These are phyloP conservation scores for Magnolia sinica DNA, from an alignment of 164 flowering plant species.

Conservation along the genomic window DNA sequence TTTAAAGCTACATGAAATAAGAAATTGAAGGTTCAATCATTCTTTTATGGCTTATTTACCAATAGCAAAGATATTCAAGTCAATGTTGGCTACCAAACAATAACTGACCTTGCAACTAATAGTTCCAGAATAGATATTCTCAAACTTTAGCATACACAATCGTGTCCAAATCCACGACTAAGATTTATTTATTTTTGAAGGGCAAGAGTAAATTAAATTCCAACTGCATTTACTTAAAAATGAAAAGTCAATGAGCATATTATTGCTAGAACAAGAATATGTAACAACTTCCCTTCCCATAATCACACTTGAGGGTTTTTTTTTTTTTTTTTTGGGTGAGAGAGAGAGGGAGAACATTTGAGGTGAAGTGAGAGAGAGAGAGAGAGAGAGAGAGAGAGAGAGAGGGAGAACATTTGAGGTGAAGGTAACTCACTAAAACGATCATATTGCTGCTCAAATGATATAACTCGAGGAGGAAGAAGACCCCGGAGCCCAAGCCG, in stretches of 20 bases:
- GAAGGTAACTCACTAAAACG: conserved; percentile 75
- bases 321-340: neutral
- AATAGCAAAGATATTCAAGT: neutral
- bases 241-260: neutral
- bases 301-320: neutral
- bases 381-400: neutral
- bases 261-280: too few relatives aligned
- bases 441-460: conserved; percentile 92
- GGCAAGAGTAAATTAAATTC: neutral
- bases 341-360: neutral
- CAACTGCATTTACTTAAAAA: neutral
- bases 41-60: neutral
- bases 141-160: neutral
- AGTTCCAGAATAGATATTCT: neutral
- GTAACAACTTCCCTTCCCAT: neutral
- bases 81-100: neutral
- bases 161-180: neutral
- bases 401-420: neutral
- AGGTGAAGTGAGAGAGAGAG: too few relatives aligned
- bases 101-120: neutral
- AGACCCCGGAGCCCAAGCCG: conserved; percentile 98
- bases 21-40: neutral
- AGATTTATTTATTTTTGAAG: too few relatives aligned
- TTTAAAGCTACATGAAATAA: neutral
- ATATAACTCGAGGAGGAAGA: conserved; percentile 93